Evolutionary conservation across 257 asterid species (phyloP).

Genomic region (Fraxinus excelsior): DNA sequence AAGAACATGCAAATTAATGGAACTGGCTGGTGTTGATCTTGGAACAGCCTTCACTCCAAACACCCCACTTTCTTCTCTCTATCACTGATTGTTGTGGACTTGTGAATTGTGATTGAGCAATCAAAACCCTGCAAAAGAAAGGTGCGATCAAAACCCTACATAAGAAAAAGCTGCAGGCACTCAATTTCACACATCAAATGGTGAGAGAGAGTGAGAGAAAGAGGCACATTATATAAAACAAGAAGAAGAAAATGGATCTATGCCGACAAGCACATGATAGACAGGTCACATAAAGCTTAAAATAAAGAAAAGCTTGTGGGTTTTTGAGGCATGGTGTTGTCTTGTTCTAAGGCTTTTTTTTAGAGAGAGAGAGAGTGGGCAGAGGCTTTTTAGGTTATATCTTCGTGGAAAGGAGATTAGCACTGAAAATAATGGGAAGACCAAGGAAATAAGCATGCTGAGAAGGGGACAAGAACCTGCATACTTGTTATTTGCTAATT

Average conservation of each 20-base stretch:
- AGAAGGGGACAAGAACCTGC: constrained; percentile 9
- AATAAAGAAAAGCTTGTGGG: constrained; percentile 34
- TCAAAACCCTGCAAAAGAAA: constrained; percentile 25
- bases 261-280: constrained; percentile 50
- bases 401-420: constrained; percentile 2
- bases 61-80: constrained; percentile 41
- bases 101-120: constrained; percentile 42
- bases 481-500: not conserved
- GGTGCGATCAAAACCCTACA: not conserved
- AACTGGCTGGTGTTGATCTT: constrained; percentile 29
- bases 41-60: constrained; percentile 86
- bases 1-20: not conserved
- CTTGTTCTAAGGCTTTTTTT: constrained; percentile 25
- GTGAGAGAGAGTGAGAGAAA: not conserved
- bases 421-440: constrained; percentile 33
- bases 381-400: not conserved
- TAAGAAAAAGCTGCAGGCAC: constrained; percentile 38
- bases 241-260: not conserved
- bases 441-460: not conserved
- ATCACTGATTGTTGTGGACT: not conserved
- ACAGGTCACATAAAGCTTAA: constrained; percentile 48
- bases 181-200: constrained; percentile 27
- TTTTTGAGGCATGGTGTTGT: constrained; percentile 36
- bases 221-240: not conserved
- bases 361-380: not conserved